Base-by-base conservation (phyloP, 2,329 filamentous ascomycete genomes). In the Pseudocercospora cruenta region DNA sequence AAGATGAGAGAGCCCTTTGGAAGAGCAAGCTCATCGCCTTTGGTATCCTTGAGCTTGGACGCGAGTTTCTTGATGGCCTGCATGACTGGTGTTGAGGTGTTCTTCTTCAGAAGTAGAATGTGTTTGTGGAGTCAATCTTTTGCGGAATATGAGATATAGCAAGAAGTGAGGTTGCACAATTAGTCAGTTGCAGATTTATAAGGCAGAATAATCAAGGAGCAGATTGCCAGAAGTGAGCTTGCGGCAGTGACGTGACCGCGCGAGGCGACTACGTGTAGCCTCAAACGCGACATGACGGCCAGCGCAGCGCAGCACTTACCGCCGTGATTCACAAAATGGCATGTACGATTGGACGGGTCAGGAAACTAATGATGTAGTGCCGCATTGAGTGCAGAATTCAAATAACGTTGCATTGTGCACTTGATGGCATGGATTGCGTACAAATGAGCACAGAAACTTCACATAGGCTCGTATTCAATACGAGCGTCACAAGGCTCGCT, bases 1-100 rank as follows among this genome's bases (percentile, higher is more conserved):
- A 77, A 65, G 54, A 77, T 69, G 31, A 74, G 71, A 8, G 72
- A 73, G 28, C 70, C 73, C 49, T 69, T 66, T 14, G 72, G 68
- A 1, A 76, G 60, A 26, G 66, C 68, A 2, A 65, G 60, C 12
- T 68, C 64, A 55, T 55, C 57, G 9, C 31, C 21, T 21, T 43
- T 45, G 33, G 33, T 43, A 5, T 59, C 33, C 57, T 26, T 43
- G 57, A 59, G 57, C 57, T 59, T 59, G 33, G 57, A 59, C 9
- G 57, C 57, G n/a, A 59, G 4, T 14, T 59, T 59, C 57, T 59
- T 47, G 57, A 59, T 43, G 1, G 57, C 47, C 36, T 59, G 19
- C 57, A 59, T 59, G 31, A 3, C 39, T n/a, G 28, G 8, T 36
- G 54, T 58, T 36, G 22, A 21, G 14, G 12, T 2, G 26, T 21